Percentiles rank a stretch among this genome's conserved stretches.
phyloP scores from a whole-genome alignment of 768 basidiomycete species.

The Amanita brunnescens region DNA sequence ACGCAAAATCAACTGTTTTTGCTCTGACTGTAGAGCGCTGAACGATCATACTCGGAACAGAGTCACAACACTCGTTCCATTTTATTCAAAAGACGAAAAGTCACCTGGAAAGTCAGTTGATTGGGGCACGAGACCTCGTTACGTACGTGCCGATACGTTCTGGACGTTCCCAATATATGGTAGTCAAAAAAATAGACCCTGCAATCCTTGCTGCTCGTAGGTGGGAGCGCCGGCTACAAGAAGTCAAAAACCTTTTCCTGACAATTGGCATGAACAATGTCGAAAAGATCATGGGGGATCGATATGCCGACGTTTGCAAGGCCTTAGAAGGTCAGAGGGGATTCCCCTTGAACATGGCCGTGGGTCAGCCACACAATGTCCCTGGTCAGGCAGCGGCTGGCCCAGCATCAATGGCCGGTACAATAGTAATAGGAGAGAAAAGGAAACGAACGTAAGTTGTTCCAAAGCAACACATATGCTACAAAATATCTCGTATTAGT shows the following conservation, averaged over 20 bases:
- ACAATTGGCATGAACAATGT: slow-evolving; percentile 19
- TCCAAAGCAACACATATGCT: no score
- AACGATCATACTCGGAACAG: slow-evolving; percentile 19
- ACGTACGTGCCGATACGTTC: slow-evolving; percentile 16
- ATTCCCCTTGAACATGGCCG: not conserved
- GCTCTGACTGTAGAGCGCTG: slow-evolving; percentile 17
- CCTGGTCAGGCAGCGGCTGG: not conserved
- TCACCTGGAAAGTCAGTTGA: slow-evolving; percentile 6
- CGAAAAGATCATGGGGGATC: slow-evolving; percentile 23
- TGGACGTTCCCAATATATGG: slow-evolving; percentile 20
- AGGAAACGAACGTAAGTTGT: no score
- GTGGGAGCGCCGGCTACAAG: no score
- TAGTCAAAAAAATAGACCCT: slow-evolving; percentile 21
- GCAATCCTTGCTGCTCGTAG: slow-evolving; percentile 15
- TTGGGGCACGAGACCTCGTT: slow-evolving; percentile 16
- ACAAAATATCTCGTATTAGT: no score
- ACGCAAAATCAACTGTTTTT: slow-evolving; percentile 26
- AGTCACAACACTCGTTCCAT: slow-evolving; percentile 7
- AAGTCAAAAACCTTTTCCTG: no score
- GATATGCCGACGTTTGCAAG: slow-evolving; percentile 21
- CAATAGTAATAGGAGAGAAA: no score
- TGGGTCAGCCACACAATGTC: not conserved
- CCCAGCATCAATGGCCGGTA: no score
- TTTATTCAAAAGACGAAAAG: not conserved
- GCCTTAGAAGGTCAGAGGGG: slow-evolving; percentile 14